Base-by-base conservation (phyloP, 1,284 basidiomycete species). In the Neonothopanus nambi region DNA sequence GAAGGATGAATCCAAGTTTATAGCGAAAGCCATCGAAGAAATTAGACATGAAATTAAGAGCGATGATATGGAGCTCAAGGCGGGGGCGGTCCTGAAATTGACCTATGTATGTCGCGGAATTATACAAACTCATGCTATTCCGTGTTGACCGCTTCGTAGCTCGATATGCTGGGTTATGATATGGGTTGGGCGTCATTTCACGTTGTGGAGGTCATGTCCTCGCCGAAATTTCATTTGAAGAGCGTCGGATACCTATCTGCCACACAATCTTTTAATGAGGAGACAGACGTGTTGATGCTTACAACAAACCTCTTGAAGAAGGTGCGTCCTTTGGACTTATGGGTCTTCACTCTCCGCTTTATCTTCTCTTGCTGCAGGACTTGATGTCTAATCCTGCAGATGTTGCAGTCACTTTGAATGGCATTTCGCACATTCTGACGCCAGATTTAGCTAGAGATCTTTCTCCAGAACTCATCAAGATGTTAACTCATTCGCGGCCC, bases 301-400 rank as follows among this genome's bases (percentile, higher is more conserved):
- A 97, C 96, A 0, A 98, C 97, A 8, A 99, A 99, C 71, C 78
- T 96, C 26, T 80, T 99, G 64, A 98, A 99, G 79, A 99, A 99
- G 83, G 95, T 93, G 57, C 57, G 81, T 65, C 15, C 12, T 46
- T 43, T 48, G 24, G 6, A 4, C 26, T n/a, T 33, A 28, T 17
- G 9, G 23, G 26, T 37, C 21, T 28, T 17, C 42, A 33, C 15
- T 30, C 37, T 37, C 39, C n/a, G 35, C 26, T 51, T 20, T 38
- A 43, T 38, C 48, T 21, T 41, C 54, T 23, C n/a, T 38, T 43
- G 46, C 56, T 62, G 55, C 41, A 96, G 93, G 95, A 99, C 66
- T 73, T 98, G 60, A 84, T 84, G 53, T 91, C 93, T 68, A 72
- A 73, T 69, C 80, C 84, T 44, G 75, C 87, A 63, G 89, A 98